phyloP scores from a whole-genome alignment of 441 rosid species.

The Croton setiger region DNA sequence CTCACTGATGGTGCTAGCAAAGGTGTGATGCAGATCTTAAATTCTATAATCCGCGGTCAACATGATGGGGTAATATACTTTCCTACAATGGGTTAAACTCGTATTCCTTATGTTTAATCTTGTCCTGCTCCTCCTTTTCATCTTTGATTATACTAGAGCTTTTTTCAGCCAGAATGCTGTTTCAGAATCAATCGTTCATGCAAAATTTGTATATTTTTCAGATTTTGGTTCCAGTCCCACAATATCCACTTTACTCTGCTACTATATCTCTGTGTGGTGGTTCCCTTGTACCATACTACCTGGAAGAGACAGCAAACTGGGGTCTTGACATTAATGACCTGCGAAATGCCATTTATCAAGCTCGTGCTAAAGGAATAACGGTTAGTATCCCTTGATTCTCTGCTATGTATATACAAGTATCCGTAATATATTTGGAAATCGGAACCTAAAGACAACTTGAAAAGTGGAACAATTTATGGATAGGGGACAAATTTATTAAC shows the following conservation, averaged over 20 bases:
- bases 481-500: not conserved
- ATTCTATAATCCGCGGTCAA: constrained; percentile 69
- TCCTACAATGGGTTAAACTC: constrained; percentile 9
- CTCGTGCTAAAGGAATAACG: constrained; percentile 79
- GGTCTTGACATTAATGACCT: constrained; percentile 88
- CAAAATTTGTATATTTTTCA: constrained; percentile 28
- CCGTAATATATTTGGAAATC: constrained; percentile 8
- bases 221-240: constrained; percentile 98
- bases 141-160: constrained; percentile 5
- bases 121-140: not conserved
- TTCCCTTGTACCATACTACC: constrained; percentile 87
- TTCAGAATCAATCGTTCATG: constrained; percentile 10
- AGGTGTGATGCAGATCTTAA: constrained; percentile 96
- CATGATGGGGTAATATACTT: constrained; percentile 74
- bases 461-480: constrained; percentile 14
- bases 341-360: constrained; percentile 64
- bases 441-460: not conserved
- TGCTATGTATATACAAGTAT: constrained; percentile 9
- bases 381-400: constrained; percentile 45
- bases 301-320: constrained; percentile 97
- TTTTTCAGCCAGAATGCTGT: constrained; percentile 14
- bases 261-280: constrained; percentile 86
- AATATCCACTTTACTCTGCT: constrained; percentile 97
- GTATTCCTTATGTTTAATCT: constrained; percentile 2
- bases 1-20: constrained; percentile 99